Evolutionary conservation across 805 yeast genomes (phyloP).

Genomic region (Zygotorulaspora danielsina): DNA sequence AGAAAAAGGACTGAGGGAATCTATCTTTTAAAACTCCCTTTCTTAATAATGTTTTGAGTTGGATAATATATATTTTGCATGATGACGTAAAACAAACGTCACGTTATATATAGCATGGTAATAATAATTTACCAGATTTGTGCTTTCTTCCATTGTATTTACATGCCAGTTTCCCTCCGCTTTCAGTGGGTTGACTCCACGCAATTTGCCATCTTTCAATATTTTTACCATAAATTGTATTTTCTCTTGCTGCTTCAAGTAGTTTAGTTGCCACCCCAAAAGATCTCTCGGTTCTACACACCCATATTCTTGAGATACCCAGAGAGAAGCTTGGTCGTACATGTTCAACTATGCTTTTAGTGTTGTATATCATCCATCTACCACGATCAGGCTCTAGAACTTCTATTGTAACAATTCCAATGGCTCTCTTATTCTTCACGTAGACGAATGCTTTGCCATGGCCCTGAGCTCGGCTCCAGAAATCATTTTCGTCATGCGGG

Average conservation of each 20-base stretch:
- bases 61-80: no score
- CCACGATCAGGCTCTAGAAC: slow-evolving; percentile 37
- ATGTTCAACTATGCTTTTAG: slow-evolving; percentile 47
- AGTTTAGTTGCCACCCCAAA: slow-evolving; percentile 47
- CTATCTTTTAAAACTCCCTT: no score
- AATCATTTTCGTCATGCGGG: slow-evolving; percentile 43
- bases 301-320: slow-evolving; percentile 51
- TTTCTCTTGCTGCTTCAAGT: slow-evolving; percentile 40
- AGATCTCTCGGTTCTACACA: slow-evolving; percentile 43
- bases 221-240: slow-evolving; percentile 48
- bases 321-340: slow-evolving; percentile 39
- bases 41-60: no score
- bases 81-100: not conserved
- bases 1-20: slow-evolving; percentile 11
- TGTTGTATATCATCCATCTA: slow-evolving; percentile 56
- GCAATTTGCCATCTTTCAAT: slow-evolving; percentile 46
- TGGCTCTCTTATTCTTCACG: slow-evolving; percentile 42
- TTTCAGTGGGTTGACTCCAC: slow-evolving; percentile 69
- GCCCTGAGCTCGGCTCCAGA: slow-evolving; percentile 32
- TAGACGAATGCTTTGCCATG: slow-evolving; percentile 49
- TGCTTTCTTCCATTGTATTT: slow-evolving; percentile 54
- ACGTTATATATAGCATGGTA: slow-evolving; percentile 31
- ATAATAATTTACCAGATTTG: slow-evolving; percentile 31
- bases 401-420: slow-evolving; percentile 57
- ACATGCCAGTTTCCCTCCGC: slow-evolving; percentile 57